These are phyloP conservation scores for Oryza glaberrima DNA, from an alignment of 176 grass and related monocot species.

Conservation along the genomic window DNA sequence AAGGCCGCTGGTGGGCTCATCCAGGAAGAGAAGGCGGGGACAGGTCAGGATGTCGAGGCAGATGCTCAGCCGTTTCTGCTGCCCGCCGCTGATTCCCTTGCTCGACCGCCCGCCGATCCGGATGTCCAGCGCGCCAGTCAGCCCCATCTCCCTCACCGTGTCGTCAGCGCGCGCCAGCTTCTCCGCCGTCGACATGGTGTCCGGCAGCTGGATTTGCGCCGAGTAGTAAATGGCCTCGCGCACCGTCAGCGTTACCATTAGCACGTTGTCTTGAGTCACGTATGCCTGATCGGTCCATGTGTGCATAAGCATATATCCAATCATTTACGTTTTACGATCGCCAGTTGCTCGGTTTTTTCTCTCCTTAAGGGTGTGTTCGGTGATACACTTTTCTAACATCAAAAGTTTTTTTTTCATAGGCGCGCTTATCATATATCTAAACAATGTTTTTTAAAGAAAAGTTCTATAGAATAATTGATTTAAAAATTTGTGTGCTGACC, in stretches of 20 bases:
- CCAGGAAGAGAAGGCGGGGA: constrained; percentile 54
- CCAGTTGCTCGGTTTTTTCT: too few relatives aligned
- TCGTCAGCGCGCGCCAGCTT: constrained; percentile 48
- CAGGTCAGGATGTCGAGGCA: constrained; percentile 61
- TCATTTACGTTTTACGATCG: too few relatives aligned
- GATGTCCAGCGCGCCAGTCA: constrained; percentile 36
- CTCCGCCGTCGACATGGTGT: constrained; percentile 16
- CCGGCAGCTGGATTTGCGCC: constrained; percentile 62
- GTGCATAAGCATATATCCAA: too few relatives aligned
- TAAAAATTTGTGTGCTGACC: too few relatives aligned
- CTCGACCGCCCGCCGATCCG: constrained; percentile 50
- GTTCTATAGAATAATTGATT: too few relatives aligned
- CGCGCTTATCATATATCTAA: too few relatives aligned
- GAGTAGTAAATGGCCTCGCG: constrained; percentile 66
- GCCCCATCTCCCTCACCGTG: constrained; percentile 59
- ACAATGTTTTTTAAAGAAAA: too few relatives aligned
- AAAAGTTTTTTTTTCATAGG: too few relatives aligned
- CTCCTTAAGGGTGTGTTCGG: too few relatives aligned
- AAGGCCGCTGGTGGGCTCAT: constrained; percentile 66
- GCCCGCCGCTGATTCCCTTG: constrained; percentile 71
- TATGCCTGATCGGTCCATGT: constrained; percentile 40
- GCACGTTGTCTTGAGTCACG: constrained; percentile 59
- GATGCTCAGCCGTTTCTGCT: constrained; percentile 61
- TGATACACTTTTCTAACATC: too few relatives aligned
- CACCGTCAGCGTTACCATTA: constrained; percentile 59